Base-by-base conservation (phyloP, 331 rosid genomes). In the Malus hybrid region DNA sequence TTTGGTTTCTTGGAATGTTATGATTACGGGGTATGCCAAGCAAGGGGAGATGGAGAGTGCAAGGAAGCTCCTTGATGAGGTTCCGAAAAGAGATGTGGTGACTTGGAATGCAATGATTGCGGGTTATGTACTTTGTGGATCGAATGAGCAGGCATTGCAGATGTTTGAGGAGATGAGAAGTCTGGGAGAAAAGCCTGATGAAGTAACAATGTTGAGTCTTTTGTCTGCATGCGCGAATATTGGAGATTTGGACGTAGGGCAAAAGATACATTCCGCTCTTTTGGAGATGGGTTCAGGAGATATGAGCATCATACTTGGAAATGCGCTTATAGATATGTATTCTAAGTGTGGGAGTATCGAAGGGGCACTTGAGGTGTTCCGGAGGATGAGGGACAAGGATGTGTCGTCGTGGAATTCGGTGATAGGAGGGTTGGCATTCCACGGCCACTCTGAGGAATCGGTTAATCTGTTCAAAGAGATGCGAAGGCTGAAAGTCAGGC, bases 21-120 rank as follows among this genome's bases (percentile, higher is more conserved):
- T 42, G 48, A 42, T 42, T 10, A 42, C 48, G 48, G 48, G 48
- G 14, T 42, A 42, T 42, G 48, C 48, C 3, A 42, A 42, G 48
- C 48, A 42, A 42, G 48, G 48, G 48, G 48, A 42, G 39, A 84
- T 87, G 87, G 85, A 69, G 65, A 74, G 77, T 32, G 90, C 88
- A 0, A 87, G 94, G 80, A 73, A 54, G 73, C 85, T 89, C 68
- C 84, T 89, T 70, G 84, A 87, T 24, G 79, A 79, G 78, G 85
- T 84, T 72, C 85, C 87, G 4, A 15, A 69, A 54, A 89, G 73
- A 64, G 86, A 89, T 75, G 86, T 44, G 14, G 50, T 85, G 84
- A 83, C 87, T 80, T 89, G 94, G 92, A 89, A 85, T 11, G 73
- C 88, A 0, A 57, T 87, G 83, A 87, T 87, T 1, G 78, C 88